A percentile compares a stretch with the other conserved stretches of the same genome.
Conservation (phyloP, 1,284 basidiomycete genomes). For the Pterula multifida region DNA sequence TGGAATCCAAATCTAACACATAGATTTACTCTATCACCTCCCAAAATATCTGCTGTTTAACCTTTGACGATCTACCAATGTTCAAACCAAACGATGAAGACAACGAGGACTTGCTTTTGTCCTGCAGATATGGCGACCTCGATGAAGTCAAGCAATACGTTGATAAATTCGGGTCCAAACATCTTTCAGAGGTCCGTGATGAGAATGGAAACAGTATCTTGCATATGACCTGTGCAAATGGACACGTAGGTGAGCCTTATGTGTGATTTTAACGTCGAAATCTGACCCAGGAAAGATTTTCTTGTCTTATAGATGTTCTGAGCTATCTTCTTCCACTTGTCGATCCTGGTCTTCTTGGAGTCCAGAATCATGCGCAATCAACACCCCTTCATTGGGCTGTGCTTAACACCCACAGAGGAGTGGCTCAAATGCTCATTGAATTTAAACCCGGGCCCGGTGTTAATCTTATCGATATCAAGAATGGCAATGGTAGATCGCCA, state of each 20-base stretch:
- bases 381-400: conserved; percentile 86
- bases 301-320: conserved; percentile 46
- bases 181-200: conserved; percentile 49
- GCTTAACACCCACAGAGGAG: conserved; percentile 62
- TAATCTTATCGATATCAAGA: conserved; percentile 63
- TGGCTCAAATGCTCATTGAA: conserved; percentile 56
- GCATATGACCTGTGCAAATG: conserved; percentile 82
- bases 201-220: conserved; percentile 68
- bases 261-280: background rate
- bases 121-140: conserved; percentile 77
- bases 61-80: conserved; percentile 11
- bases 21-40: conserved; percentile 11
- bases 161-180: conserved; percentile 39
- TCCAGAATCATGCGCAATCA: conserved; percentile 58
- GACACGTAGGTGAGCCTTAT: conserved; percentile 59
- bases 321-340: conserved; percentile 56
- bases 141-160: conserved; percentile 64
- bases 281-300: conserved; percentile 7
- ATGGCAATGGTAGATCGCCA: conserved; percentile 54
- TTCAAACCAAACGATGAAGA: conserved; percentile 43
- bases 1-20: no score
- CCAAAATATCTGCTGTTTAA: no score
- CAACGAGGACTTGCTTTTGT: conserved; percentile 65
- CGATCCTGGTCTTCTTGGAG: conserved; percentile 42
- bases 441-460: conserved; percentile 44